Evolutionary conservation across 371 early-diverging fungal species (phyloP).

Genomic region (Entomophthora muscae): DNA sequence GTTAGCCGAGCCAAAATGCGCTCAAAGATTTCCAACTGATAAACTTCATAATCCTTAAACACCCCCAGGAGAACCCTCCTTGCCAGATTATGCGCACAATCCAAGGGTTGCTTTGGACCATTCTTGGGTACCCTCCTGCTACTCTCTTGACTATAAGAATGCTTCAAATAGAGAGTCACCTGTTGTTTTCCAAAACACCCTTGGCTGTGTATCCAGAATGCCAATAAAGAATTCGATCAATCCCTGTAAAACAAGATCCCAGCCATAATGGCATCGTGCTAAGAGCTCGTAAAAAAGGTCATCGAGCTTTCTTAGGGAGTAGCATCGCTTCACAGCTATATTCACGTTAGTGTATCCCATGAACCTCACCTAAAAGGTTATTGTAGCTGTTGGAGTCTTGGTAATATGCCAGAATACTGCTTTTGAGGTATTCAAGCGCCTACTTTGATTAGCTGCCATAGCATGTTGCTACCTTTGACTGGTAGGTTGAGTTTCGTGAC

Average conservation of each 20-base stretch:
- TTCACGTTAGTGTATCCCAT: not conserved
- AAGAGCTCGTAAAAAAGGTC: constrained; percentile 2
- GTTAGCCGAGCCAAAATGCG: not conserved
- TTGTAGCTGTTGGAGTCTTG: not conserved
- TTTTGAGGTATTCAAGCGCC: not conserved
- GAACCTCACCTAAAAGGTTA: not conserved
- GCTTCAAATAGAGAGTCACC: too few species aligned
- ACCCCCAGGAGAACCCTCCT: not conserved
- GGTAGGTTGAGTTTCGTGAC: constrained; percentile 1
- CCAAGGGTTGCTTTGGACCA: not conserved
- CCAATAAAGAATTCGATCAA: constrained; percentile 4
- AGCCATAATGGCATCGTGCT: not conserved
- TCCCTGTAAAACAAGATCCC: constrained; percentile 5
- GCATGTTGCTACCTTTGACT: not conserved
- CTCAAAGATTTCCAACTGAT: not conserved
- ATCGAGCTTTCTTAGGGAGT: not conserved
- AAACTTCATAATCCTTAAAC: constrained; percentile 2
- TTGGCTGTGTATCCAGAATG: constrained; percentile 4
- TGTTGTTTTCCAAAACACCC: not conserved
- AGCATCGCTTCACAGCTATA: not conserved
- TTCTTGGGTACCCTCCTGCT: not conserved
- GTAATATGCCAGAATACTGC: not conserved
- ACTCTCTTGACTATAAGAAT: too few species aligned
- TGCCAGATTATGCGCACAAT: not conserved
- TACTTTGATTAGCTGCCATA: not conserved